phyloP scores from a whole-genome alignment of 2,329 filamentous ascomycete species.

The Pyrenophora seminiperda region DNA sequence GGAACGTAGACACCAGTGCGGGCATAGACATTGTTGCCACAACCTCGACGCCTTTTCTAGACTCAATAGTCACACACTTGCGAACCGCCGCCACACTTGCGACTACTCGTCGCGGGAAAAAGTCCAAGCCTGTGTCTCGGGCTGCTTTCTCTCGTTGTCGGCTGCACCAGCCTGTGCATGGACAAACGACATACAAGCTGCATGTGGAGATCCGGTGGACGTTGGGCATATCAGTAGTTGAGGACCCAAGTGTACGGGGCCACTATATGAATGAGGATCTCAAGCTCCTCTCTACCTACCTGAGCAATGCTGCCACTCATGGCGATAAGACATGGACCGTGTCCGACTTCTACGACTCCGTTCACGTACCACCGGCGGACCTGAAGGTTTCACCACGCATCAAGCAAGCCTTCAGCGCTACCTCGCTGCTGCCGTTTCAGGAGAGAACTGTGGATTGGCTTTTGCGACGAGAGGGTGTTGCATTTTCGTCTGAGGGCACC shows the following conservation, averaged over 20 bases:
- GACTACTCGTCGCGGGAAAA: constrained; percentile 25
- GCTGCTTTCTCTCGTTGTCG: constrained; percentile 36
- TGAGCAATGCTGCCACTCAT: constrained; percentile 16
- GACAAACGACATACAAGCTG: constrained; percentile 18
- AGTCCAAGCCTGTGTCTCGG: constrained; percentile 19
- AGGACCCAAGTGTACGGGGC: constrained; percentile 19
- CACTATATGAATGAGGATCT: constrained; percentile 33
- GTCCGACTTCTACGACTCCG: constrained; percentile 71
- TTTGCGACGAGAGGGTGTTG: constrained; percentile 66
- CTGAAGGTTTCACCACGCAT: constrained; percentile 37
- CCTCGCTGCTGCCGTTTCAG: constrained; percentile 73
- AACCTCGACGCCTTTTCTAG: constrained; percentile 17
- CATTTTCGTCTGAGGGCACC: constrained; percentile 45
- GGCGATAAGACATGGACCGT: constrained; percentile 51
- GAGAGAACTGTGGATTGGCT: constrained; percentile 73
- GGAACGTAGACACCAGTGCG: constrained; percentile 18
- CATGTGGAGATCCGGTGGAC: constrained; percentile 40
- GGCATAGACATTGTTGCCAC: constrained; percentile 30
- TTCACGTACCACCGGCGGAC: constrained; percentile 63
- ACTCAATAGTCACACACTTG: constrained; percentile 29
- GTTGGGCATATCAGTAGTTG: constrained; percentile 35
- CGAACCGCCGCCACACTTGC: constrained; percentile 27
- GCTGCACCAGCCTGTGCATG: constrained; percentile 15
- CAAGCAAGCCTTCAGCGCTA: constrained; percentile 32
- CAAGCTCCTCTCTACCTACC: constrained; percentile 33